A percentile compares a stretch with the other conserved stretches of the same genome.
Conservation (phyloP, 305 asterid species). For the Fraxinus dipetala region DNA sequence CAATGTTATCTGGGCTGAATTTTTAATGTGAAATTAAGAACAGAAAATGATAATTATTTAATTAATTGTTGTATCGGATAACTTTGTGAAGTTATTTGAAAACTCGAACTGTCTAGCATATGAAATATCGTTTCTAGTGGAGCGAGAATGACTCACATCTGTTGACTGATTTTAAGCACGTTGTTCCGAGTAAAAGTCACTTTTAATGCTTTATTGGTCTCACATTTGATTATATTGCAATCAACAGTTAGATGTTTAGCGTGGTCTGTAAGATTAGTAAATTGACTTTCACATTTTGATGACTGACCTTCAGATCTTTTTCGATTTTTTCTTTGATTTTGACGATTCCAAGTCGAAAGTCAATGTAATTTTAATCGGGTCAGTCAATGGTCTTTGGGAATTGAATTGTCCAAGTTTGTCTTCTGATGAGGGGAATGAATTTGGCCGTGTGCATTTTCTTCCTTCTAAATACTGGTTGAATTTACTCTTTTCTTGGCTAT, state of each 20-base stretch:
- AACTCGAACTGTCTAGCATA: too few species aligned
- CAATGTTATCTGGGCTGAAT: not conserved
- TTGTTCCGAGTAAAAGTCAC: not conserved
- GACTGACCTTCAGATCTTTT: not conserved
- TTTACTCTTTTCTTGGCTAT: not conserved
- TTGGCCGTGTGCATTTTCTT: not conserved
- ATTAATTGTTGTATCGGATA: not conserved
- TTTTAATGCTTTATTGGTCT: not conserved
- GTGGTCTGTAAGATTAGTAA: not conserved
- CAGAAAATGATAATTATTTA: too few species aligned
- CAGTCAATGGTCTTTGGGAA: not conserved
- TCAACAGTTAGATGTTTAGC: not conserved
- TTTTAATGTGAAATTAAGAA: not conserved
- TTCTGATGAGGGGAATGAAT: not conserved
- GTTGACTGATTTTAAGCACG: not conserved
- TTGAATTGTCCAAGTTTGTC: not conserved
- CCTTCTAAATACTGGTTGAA: not conserved
- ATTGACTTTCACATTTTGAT: not conserved
- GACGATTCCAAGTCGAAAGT: not conserved
- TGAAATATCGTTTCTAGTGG: not conserved
- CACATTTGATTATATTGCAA: not conserved
- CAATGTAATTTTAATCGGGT: not conserved
- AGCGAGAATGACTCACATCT: not conserved
- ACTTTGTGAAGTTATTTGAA: not conserved
- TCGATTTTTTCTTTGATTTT: not conserved